Evolutionary conservation across 345 rosid genomes (phyloP).

Genomic region (Carallia brachiata): DNA sequence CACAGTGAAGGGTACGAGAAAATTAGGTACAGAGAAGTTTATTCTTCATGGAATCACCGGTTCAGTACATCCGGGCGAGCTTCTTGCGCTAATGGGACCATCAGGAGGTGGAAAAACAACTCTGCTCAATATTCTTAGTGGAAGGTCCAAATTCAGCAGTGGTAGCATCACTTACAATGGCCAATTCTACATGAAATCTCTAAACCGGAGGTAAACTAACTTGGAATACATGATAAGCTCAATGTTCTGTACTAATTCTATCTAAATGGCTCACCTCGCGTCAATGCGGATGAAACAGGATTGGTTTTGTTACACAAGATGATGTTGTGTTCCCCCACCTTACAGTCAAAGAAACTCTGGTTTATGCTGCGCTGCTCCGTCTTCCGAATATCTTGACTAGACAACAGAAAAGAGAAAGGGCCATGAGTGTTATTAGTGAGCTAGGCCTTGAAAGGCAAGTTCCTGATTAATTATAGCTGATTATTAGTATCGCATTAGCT

Average conservation of each 20-base stretch:
- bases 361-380: constrained; percentile 75
- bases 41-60: constrained; percentile 78
- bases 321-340: constrained; percentile 94
- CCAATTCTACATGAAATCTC: constrained; percentile 64
- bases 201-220: constrained; percentile 69
- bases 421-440: constrained; percentile 71
- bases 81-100: constrained; percentile 97
- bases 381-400: constrained; percentile 66
- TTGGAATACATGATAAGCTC: too few species aligned
- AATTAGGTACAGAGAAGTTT: constrained; percentile 51
- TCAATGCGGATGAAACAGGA: constrained; percentile 43
- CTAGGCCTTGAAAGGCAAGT: constrained; percentile 86
- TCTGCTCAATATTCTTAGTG: constrained; percentile 75
- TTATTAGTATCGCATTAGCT: too few species aligned
- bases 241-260: too few species aligned
- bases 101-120: constrained; percentile 98
- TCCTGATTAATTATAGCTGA: neutral
- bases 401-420: constrained; percentile 73
- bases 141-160: constrained; percentile 53
- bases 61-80: constrained; percentile 79
- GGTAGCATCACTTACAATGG: constrained; percentile 84
- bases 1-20: constrained; percentile 54
- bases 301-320: constrained; percentile 96
- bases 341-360: constrained; percentile 86
- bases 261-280: too few species aligned